phyloP scores from a whole-genome alignment of 371 early-diverging fungal genomes.

The Umbelopsis sp. region DNA sequence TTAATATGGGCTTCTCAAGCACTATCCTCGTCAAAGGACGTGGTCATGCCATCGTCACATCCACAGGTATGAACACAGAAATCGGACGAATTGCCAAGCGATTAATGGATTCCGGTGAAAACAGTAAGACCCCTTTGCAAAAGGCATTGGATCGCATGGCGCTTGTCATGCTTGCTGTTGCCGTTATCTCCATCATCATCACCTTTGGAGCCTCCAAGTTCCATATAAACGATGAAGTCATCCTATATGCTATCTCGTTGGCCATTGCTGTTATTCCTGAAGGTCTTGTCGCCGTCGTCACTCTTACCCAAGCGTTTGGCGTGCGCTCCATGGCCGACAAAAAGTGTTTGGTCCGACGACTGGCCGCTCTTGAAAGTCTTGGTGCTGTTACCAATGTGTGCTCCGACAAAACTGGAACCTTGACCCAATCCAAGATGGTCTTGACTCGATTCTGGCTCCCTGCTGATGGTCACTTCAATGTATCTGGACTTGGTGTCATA shows the following conservation, averaged over 20 bases:
- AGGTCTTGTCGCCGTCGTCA: constrained; percentile 90
- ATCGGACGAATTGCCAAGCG: constrained; percentile 91
- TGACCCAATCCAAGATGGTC: constrained; percentile 94
- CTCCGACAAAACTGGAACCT: constrained; percentile 95
- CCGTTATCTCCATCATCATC: constrained; percentile 56
- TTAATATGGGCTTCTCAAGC: constrained; percentile 70
- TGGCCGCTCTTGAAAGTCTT: constrained; percentile 87
- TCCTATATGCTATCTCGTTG: constrained; percentile 79
- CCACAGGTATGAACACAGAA: constrained; percentile 87
- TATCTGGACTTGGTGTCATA: constrained; percentile 65
- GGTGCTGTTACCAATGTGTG: constrained; percentile 93
- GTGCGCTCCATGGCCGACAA: constrained; percentile 86
- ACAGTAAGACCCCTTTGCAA: constrained; percentile 72
- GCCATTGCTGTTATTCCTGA: constrained; percentile 96
- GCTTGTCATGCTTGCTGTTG: constrained; percentile 60
- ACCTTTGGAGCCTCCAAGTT: constrained; percentile 60
- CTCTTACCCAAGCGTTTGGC: constrained; percentile 92
- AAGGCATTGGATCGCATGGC: constrained; percentile 69
- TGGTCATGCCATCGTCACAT: constrained; percentile 77
- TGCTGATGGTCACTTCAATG: constrained; percentile 58
- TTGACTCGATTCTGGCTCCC: constrained; percentile 77
- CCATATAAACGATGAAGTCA: constrained; percentile 65
- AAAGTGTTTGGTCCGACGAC: constrained; percentile 83
- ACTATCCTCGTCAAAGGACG: constrained; percentile 55
- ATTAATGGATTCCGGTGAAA: constrained; percentile 70